A percentile compares a stretch with the other conserved stretches of the same genome.
These are phyloP conservation scores for Asclepias syriaca DNA, from an alignment of 257 asterid species.

Conservation along the genomic window DNA sequence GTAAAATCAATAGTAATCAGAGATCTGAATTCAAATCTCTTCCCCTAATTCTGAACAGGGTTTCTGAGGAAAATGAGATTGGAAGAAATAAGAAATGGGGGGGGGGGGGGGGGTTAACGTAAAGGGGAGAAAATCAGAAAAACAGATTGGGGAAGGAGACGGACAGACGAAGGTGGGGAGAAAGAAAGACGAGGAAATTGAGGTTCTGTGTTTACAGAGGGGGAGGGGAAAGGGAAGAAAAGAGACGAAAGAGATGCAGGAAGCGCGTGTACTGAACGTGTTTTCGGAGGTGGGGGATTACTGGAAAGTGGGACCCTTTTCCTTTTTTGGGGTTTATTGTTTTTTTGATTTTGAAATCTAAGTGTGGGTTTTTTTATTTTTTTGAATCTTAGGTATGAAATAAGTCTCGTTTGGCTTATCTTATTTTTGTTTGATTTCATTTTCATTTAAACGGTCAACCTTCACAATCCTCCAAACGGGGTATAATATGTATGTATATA, in stretches of 20 bases:
- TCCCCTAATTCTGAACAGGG: not conserved
- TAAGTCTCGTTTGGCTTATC: not conserved
- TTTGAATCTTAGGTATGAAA: not conserved
- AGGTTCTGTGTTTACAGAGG: no score
- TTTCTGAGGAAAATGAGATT: not conserved
- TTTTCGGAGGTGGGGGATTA: no score
- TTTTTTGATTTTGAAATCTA: not conserved
- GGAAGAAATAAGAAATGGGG: not conserved
- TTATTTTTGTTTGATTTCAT: not conserved
- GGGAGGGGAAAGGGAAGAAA: not conserved
- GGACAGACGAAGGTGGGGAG: not conserved
- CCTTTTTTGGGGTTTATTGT: not conserved
- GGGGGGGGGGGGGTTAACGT: conserved; percentile 4
- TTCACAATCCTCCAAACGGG: not conserved
- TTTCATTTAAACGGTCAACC: not conserved
- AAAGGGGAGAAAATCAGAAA: not conserved
- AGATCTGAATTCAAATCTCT: conserved; percentile 19
- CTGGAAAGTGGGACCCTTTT: not conserved
- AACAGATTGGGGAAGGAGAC: not conserved
- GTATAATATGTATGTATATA: no score
- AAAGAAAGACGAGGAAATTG: no score
- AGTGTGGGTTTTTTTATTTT: not conserved
- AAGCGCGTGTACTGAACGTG: not conserved
- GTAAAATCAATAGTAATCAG: conserved; percentile 25
- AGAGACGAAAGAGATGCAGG: not conserved